Base-by-base conservation (phyloP, 2,329 filamentous ascomycete genomes). In the Clonostachys rhizophaga region DNA sequence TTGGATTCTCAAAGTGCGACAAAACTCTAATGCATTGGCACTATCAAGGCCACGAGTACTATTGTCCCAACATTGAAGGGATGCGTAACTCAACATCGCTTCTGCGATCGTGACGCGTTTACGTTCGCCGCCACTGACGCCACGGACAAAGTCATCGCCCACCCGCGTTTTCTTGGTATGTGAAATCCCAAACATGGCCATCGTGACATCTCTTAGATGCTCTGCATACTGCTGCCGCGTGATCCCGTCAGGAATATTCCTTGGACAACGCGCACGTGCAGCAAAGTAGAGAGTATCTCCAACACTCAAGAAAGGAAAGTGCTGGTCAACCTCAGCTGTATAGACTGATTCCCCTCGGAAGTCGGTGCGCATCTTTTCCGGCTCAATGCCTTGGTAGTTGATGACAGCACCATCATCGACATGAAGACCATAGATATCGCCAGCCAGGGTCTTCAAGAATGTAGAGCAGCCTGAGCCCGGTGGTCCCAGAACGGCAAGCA, bases 381-480 rank as follows among this genome's bases (percentile, higher is more conserved):
- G 70, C 5, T 72, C 69, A 50, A 80, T 75, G 52, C 74, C 74
- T 55, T 85, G 78, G 54, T 87, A 88, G 61, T 86, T 84, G 49
- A 87, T 67, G 40, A 79, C 70, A 0, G 79, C 78, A 13, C 69
- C 68, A n/a, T 79, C 62, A 16, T 82, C 77, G 6, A 87, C 70
- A 48, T 75, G 74, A 51, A 86, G 76, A 13, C 83, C 84, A 50
- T 86, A 76, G 0, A 80, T 84, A 59, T 88, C 83, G 35, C 84
- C 84, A 3, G 60, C 59, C 6, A 63, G 37, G 7, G 58, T 52
- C 48, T 86, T 86, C 41, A 88, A 66, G 52, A 88, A 81, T 0
- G 84, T 87, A 8, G 83, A 83, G 54, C 84, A 88, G 16, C 79
- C 79, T 2, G 61, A 58, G 3, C 67, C 67, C 16, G 16, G 16